Percentiles rank a stretch among this genome's conserved stretches.
phyloP scores from a whole-genome alignment of 163 green algal genomes.

The Trebouxiophyceae sp. region DNA sequence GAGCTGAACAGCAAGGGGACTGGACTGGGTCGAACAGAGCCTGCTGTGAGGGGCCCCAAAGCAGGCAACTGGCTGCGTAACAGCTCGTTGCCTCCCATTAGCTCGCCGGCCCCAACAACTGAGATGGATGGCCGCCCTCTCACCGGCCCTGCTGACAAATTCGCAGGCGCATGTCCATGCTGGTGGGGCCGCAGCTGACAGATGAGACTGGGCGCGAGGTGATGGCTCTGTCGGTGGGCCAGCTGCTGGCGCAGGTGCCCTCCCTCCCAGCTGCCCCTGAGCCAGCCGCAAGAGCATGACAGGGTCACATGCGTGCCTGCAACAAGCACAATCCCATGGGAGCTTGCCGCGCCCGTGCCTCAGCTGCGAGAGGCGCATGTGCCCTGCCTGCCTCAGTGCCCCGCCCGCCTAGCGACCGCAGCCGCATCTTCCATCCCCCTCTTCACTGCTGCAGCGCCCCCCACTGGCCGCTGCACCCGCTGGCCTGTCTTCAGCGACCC shows the following conservation, averaged over 20 bases:
- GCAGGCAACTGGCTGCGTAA: neutral
- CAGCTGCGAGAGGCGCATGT: too few relatives aligned
- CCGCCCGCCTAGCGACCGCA: too few relatives aligned
- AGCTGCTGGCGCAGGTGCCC: neutral
- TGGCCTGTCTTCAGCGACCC: neutral
- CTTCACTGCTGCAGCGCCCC: neutral
- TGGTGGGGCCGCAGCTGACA: conserved; percentile 9
- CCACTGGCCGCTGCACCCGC: neutral
- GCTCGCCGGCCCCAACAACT: too few relatives aligned
- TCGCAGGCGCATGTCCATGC: conserved; percentile 22
- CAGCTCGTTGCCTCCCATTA: neutral
- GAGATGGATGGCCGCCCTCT: conserved; percentile 27
- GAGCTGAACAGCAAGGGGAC: too few relatives aligned
- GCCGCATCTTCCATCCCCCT: too few relatives aligned
- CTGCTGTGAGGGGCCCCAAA: neutral
- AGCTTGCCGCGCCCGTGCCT: too few relatives aligned
- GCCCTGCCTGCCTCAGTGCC: too few relatives aligned
- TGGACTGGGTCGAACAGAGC: neutral
- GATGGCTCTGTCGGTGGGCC: neutral
- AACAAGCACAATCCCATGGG: too few relatives aligned
- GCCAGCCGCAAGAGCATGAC: conserved; percentile 34
- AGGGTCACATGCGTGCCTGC: neutral
- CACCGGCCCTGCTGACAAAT: neutral
- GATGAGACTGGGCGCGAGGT: neutral
- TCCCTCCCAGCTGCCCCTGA: conserved; percentile 4